Base-by-base conservation (phyloP, 352 stramenopile species). In the Globisporangium mamillatum region DNA sequence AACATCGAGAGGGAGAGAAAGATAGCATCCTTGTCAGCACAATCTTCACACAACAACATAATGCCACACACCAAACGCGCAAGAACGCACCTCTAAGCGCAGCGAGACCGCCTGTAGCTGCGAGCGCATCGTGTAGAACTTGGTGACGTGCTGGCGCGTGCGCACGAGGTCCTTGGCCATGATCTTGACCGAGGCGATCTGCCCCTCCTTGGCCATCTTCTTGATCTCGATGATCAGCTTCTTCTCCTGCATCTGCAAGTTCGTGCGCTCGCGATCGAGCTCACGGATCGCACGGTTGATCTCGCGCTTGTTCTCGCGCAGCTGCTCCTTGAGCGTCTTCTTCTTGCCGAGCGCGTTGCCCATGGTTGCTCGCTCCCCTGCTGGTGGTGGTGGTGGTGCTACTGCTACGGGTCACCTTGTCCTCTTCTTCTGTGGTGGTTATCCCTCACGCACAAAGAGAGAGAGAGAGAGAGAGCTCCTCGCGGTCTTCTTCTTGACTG, bases 41-140 rank as follows among this genome's bases (percentile, higher is more conserved):
- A 29, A 50, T 50, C 16, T 14, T 27, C 9, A 38, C 34, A 29
- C 20, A 29, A 9, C 46, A 61, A 34, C 7, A 12, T 9, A 62
- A 20, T 25, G 44, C 38, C 36, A 44, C 24, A 58, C 16, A 18
- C 3, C 14, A 60, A 44, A 32, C 25, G 24, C 27, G n/a, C 41
- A 59, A 32, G 48, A 20, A 70, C 71, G 38, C 44, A 87, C 80
- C 75, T 93, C 81, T 9, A 97, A 78, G 2, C 98, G 98, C 63
- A 99, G 81, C 34, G 90, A 93, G 50, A 98, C 95, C 18, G 94
- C 93, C 78, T 99, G 95, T 52, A 99, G 82, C 77, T 99, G 96
- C 74, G 90, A 98, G 50, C 94, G 84, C 93, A 99, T 99, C 57
- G 98, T 97, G 75, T 99, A 98, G 74, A 99, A 99, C 84, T 99